These are phyloP conservation scores for Mallotus japonicus DNA, from an alignment of 441 rosid genomes.

Conservation along the genomic window DNA sequence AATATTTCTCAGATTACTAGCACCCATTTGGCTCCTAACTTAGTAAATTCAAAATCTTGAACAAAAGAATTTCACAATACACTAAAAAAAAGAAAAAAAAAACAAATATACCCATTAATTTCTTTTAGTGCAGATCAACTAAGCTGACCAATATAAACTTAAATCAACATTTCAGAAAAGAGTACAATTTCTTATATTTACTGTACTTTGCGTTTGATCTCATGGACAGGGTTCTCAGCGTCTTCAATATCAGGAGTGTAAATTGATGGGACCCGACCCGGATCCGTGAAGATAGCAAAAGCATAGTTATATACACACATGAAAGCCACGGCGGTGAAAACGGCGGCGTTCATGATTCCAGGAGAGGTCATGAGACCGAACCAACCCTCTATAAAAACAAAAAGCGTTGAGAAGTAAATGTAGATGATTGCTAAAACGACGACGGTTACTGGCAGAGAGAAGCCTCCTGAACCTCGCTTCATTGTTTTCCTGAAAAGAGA, in stretches of 20 bases:
- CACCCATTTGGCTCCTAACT: background rate
- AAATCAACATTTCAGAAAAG: background rate
- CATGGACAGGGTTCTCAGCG: constrained; percentile 55
- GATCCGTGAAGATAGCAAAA: constrained; percentile 65
- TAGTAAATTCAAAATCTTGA: background rate
- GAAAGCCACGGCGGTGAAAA: constrained; percentile 62
- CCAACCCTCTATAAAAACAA: constrained; percentile 83
- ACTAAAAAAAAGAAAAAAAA: no score
- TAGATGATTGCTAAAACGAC: constrained; percentile 61
- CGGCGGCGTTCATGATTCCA: constrained; percentile 66
- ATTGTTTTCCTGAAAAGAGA: constrained; percentile 24
- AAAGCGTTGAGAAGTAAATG: constrained; percentile 68
- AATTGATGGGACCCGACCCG: constrained; percentile 72
- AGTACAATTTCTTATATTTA: background rate
- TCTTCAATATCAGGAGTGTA: constrained; percentile 82
- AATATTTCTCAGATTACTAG: background rate
- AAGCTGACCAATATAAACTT: background rate
- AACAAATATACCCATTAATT: background rate
- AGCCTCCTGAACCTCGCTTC: constrained; percentile 45
- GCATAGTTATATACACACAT: constrained; percentile 57
- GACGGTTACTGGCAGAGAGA: constrained; percentile 63
- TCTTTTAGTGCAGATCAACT: background rate
- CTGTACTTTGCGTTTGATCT: constrained; percentile 87
- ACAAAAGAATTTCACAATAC: background rate
- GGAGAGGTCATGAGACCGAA: constrained; percentile 77